Conservation (phyloP, 139 green algal species). For the Chlamydomonas sphaeroides region DNA sequence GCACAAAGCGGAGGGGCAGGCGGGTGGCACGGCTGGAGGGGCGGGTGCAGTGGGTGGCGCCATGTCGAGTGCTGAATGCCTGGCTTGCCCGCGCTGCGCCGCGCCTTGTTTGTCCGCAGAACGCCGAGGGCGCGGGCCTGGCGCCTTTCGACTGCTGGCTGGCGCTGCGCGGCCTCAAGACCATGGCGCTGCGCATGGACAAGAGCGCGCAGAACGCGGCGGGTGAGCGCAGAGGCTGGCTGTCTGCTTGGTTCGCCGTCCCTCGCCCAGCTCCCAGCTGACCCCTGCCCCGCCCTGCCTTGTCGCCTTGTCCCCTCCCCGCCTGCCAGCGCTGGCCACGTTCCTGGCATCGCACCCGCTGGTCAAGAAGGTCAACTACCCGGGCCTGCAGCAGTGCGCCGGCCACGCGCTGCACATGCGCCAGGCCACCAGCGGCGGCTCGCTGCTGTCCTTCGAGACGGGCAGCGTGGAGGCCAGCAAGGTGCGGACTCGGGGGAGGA, state of each 20-base stretch:
- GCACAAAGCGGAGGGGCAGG: background rate
- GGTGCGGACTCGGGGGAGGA: constrained; percentile 2
- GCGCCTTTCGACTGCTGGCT: constrained; percentile 98
- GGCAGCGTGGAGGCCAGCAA: constrained; percentile 71
- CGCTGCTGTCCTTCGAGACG: constrained; percentile 89
- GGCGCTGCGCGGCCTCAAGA: constrained; percentile 93
- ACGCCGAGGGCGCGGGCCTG: constrained; percentile 90
- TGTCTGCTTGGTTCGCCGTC: too few relatives aligned
- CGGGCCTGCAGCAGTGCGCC: constrained; percentile 70
- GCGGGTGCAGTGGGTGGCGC: too few relatives aligned
- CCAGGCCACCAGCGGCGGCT: constrained; percentile 76
- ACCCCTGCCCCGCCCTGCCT: too few relatives aligned
- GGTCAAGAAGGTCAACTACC: constrained; percentile 91
- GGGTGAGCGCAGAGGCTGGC: too few relatives aligned
- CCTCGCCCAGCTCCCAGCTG: too few relatives aligned
- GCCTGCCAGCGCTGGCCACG: constrained; percentile 66
- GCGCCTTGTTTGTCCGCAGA: too few relatives aligned
- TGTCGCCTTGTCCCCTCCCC: too few relatives aligned
- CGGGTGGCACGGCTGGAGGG: background rate
- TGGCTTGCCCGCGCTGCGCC: too few relatives aligned
- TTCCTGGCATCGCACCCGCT: constrained; percentile 89
- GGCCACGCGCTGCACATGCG: constrained; percentile 68
- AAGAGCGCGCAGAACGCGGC: constrained; percentile 64
- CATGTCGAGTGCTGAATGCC: too few relatives aligned
- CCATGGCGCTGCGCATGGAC: constrained; percentile 97